Evolutionary conservation across 345 rosid genomes (phyloP), one percentile per base, ranked within the genome.

Genomic region (Eucalyptus cloeziana): DNA sequence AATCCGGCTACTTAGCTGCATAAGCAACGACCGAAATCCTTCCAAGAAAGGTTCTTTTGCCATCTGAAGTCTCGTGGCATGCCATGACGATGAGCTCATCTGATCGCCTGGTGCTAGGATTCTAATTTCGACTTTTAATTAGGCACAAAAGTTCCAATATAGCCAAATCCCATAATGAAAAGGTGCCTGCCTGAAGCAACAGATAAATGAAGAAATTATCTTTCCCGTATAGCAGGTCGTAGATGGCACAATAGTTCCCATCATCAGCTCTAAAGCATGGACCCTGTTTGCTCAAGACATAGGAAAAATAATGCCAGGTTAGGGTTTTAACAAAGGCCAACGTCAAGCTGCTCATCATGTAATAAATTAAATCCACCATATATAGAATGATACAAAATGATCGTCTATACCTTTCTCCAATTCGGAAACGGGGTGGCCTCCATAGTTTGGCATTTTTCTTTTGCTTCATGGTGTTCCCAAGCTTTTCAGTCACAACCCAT

Each of bases 401-500:
- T 30, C 16, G 12, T 64, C 33, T 7, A 30, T 86, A 87, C 91
- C 92, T 88, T 83, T 91, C 88, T 60, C 89, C 85, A 7, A 91
- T 56, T 45, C 79, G 86, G 43, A 89, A 89, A n/a, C 76, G 44
- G 27, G 67, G 44, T 64, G 56, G 87, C 86, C 87, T 92, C 10
- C 67, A 30, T 62, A 83, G 45, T 87, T 91, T 91, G 33, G 37
- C 71, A 64, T 64, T n/a, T 31, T 30, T 64, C 37, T 64, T 91
- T 87, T 87, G 89, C 88, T 88, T 92, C 76, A 47, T 16, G 7
- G 88, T 89, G 88, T 91, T 91, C 87, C 93, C 91, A 11, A 90
- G 91, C 86, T 91, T 91, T 89, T 92, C 92, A 2, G 91, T 90
- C 58, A 93, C 95, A 37, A 94, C 93, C 96, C 94, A 95, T 91